Evolutionary conservation across 768 basidiomycete species (phyloP).

Genomic region (Butyriboletus loyo): DNA sequence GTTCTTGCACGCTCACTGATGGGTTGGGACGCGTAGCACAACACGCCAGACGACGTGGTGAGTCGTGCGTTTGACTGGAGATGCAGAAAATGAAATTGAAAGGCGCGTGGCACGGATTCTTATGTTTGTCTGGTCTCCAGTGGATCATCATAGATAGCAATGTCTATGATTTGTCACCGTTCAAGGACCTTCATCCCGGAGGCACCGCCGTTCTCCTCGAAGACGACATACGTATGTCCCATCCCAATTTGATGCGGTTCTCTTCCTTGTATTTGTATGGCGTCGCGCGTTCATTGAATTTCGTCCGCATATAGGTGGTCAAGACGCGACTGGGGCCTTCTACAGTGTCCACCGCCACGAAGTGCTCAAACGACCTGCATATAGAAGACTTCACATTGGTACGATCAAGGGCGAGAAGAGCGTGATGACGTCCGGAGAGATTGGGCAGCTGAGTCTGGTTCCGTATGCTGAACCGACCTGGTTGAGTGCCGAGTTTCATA

Average conservation of each 20-base stretch:
- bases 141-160: constrained; percentile 52
- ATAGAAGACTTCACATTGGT: constrained; percentile 31
- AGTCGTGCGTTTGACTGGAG: constrained; percentile 14
- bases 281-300: constrained; percentile 24
- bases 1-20: not conserved
- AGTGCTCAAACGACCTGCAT: constrained; percentile 54
- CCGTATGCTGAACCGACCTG: constrained; percentile 83
- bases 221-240: not conserved
- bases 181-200: constrained; percentile 42
- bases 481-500: constrained; percentile 61
- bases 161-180: constrained; percentile 78
- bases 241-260: not conserved
- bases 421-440: constrained; percentile 41
- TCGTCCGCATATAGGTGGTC: constrained; percentile 60
- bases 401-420: constrained; percentile 56
- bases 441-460: constrained; percentile 60
- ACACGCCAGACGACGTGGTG: constrained; percentile 71
- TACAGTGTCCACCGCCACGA: constrained; percentile 76
- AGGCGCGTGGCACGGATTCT: not conserved
- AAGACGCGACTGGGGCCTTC: constrained; percentile 78
- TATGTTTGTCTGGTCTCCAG: not conserved
- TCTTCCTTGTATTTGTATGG: not conserved
- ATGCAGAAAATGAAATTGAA: not conserved
- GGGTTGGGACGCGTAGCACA: constrained; percentile 52
- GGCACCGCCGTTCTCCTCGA: not conserved